Evolutionary conservation across 1,284 basidiomycete genomes (phyloP).

Genomic region (Rhodofomes roseus): DNA sequence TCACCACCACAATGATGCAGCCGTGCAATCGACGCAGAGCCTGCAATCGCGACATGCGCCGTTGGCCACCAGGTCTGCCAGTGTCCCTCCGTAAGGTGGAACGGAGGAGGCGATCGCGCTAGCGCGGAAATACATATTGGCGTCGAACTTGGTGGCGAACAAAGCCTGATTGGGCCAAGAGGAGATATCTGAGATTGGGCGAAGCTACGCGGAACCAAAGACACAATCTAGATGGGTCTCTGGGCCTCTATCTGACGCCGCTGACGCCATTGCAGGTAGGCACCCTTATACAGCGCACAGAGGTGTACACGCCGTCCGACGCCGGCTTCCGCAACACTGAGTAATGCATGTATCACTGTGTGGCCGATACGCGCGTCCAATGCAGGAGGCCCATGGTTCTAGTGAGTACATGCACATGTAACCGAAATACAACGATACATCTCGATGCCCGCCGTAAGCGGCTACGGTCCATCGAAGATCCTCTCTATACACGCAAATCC

Average conservation of each 20-base stretch:
- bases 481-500: conserved; percentile 5
- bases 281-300: not conserved
- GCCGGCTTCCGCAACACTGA: not conserved
- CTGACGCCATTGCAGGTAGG: conserved; percentile 2
- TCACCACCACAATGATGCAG: not conserved
- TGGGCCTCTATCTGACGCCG: conserved; percentile 2
- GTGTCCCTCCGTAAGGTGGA: too few relatives aligned
- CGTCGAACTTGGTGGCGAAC: conserved; percentile 1
- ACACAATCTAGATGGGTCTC: conserved; percentile 3
- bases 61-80: too few relatives aligned
- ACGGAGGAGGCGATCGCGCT: not conserved
- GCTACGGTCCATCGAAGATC: conserved; percentile 1
- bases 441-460: not conserved
- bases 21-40: not conserved
- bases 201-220: conserved; percentile 1
- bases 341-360: not conserved
- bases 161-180: not conserved
- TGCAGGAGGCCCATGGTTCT: not conserved
- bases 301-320: not conserved
- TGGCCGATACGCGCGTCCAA: not conserved
- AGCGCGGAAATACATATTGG: not conserved
- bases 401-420: not conserved
- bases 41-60: not conserved
- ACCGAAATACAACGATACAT: not conserved
- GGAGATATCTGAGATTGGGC: conserved; percentile 1